A percentile compares a stretch with the other conserved stretches of the same genome.
phyloP scores from a whole-genome alignment of 179 eudicot genomes.

The Spergularia azorica region DNA sequence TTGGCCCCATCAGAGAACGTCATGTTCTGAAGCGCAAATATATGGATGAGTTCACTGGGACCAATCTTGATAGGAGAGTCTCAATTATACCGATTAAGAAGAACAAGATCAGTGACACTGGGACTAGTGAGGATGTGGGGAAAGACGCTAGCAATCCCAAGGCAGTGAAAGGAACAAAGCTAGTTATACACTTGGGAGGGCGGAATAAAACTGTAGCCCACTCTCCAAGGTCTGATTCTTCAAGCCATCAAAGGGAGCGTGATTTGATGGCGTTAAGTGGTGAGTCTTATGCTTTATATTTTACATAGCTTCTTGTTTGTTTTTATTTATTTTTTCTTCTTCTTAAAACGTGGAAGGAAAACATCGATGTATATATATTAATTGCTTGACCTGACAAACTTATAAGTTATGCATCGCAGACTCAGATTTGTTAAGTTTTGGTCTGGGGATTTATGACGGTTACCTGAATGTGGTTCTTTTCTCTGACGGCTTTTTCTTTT shows the following conservation, averaged over 20 bases:
- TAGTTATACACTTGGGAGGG: slow-evolving; percentile 93
- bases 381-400: not conserved
- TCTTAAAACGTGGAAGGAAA: not conserved
- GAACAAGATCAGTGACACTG: slow-evolving; percentile 38
- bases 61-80: slow-evolving; percentile 36
- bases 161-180: slow-evolving; percentile 68
- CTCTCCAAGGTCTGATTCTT: slow-evolving; percentile 77
- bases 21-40: slow-evolving; percentile 53
- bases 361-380: not conserved
- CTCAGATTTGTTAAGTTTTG: not conserved
- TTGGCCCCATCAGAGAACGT: slow-evolving; percentile 49
- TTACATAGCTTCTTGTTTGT: not conserved
- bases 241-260: slow-evolving; percentile 61
- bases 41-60: slow-evolving; percentile 50
- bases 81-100: slow-evolving; percentile 53
- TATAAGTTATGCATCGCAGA: no score
- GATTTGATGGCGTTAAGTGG: slow-evolving; percentile 55
- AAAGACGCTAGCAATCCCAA: slow-evolving; percentile 47
- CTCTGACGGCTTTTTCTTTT: no score
- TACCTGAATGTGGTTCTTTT: not conserved
- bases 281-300: slow-evolving; percentile 33
- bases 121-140: slow-evolving; percentile 41
- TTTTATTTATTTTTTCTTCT: not conserved
- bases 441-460: not conserved
- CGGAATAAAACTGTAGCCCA: slow-evolving; percentile 53